Evolutionary conservation across 2,329 filamentous ascomycete species (phyloP), one percentile per base, ranked within the genome.

Genomic region (Fusarium oligoseptatum): DNA sequence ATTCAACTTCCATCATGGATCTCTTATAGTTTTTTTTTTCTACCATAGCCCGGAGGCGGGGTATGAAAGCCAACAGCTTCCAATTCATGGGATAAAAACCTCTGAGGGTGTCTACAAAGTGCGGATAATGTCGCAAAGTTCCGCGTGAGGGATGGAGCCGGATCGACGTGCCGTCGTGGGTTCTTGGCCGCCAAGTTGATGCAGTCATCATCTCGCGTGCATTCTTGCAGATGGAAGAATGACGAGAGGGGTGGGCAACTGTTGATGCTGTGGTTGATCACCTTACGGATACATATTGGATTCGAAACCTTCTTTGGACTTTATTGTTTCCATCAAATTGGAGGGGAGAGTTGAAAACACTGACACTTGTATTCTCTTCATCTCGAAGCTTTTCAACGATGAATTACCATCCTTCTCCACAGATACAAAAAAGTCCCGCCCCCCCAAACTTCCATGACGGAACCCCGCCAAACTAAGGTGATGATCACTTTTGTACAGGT

Each of bases 401-500:
- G 11, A 52, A n/a, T 10, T n/a, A 7, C 20, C 12, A 10, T n/a
- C 22, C 20, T 69, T 74, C 71, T 69, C 72, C 68, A 66, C 64
- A 50, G n/a, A 27, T 20, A 29, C 34, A 9, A 43, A 45, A 20
- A 55, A 32, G 57, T 71, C 58, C 67, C 63, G 71, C 60, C 71
- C 67, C 61, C 64, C 24, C 24, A 45, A 74, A 71, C 48, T 67
- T 24, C 57, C 57, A 57, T 60, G 22, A 55, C 27, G 50, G 9
- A 48, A 74, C 67, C 71, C 71, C 67, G 43, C 71, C 50, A 74
- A 71, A 63, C 67, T 67, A 67, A 71, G 60, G 36, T 63, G 68
- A 52, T 71, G 29, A 61, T 56, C 34, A 43, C 24, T 36, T 34
- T 34, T 24, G 58, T 61, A 32, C 37, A 20, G 22, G 22, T 36